phyloP scores from a whole-genome alignment of 2,329 filamentous ascomycete species.

The Lachnellula hyalina region DNA sequence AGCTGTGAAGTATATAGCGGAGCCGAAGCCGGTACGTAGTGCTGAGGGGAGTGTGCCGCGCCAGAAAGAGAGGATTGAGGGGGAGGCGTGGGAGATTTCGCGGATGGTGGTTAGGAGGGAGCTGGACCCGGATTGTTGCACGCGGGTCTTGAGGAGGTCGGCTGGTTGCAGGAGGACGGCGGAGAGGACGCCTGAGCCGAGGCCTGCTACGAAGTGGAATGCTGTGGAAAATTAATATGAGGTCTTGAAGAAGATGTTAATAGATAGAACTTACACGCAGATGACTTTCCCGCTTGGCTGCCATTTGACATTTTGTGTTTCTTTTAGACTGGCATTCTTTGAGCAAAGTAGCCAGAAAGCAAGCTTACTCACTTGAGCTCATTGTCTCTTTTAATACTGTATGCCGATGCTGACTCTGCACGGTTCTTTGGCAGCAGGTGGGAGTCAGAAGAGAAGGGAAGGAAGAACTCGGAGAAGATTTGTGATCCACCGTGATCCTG shows the following conservation, averaged over 20 bases:
- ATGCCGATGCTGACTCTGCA: background rate
- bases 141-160: constrained; percentile 91
- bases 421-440: background rate
- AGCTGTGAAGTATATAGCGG: constrained; percentile 87
- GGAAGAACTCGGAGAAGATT: background rate
- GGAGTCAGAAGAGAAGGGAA: background rate
- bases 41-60: constrained; percentile 87
- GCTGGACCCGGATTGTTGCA: constrained; percentile 76
- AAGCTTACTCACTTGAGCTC: background rate
- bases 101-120: constrained; percentile 65
- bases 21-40: constrained; percentile 88
- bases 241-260: background rate
- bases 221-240: constrained; percentile 37
- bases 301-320: constrained; percentile 44
- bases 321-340: constrained; percentile 21
- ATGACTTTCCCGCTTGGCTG: constrained; percentile 42
- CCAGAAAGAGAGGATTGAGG: constrained; percentile 70
- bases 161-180: constrained; percentile 90
- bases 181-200: constrained; percentile 80
- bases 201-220: constrained; percentile 84
- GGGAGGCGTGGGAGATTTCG: constrained; percentile 61
- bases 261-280: constrained; percentile 37
- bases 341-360: background rate
- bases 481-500: background rate
- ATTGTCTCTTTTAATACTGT: background rate